Evolutionary conservation across 805 yeast species (phyloP), one percentile per base, ranked within the genome.

Genomic region (Candida rishiriensis): DNA sequence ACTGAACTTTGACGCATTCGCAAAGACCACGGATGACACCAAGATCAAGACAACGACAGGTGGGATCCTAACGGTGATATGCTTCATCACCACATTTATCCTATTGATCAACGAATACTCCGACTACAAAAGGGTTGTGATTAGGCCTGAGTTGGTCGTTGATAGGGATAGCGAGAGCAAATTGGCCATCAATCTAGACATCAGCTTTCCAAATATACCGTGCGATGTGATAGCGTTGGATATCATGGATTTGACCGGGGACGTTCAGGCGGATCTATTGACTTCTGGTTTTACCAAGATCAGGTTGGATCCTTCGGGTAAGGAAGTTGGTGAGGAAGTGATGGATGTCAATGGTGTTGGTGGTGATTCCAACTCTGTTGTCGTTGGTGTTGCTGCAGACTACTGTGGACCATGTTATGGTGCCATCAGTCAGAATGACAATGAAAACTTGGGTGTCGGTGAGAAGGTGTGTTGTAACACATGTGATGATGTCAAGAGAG

Each of bases 341-440:
- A 59, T 76, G 51, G 64, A 66, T 39, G 64, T 73, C 7, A 78
- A 79, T 52, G 52, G 52, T 35, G 53, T 57, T 38, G 50, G 55
- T 40, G 59, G 61, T 47, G 33, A 41, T 38, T 6, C 47, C 60
- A 3, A 13, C 14, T 13, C 13, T 12, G 14, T 13, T 13, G 6
- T 30, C 9, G 13, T 30, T 13, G 14, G 14, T 3, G 34, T 47
- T n/a, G 59, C 57, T 40, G 60, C 63, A 17, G 60, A 72, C 31
- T 78, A 80, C 57, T 89, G 97, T 72, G 98, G 97, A 5, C 74
- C 95, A 1, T 91, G 99, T 69, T 90, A 88, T 61, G 97, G 97
- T 1, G 84, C 96, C 2, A 62, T 71, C 39, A 79, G 81, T 51
- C 91, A 85, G 62, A 51, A 65, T 0, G 67, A 64, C 15, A 78